Conservation (phyloP, 208 protist genomes). For the Porcisia deanei region DNA sequence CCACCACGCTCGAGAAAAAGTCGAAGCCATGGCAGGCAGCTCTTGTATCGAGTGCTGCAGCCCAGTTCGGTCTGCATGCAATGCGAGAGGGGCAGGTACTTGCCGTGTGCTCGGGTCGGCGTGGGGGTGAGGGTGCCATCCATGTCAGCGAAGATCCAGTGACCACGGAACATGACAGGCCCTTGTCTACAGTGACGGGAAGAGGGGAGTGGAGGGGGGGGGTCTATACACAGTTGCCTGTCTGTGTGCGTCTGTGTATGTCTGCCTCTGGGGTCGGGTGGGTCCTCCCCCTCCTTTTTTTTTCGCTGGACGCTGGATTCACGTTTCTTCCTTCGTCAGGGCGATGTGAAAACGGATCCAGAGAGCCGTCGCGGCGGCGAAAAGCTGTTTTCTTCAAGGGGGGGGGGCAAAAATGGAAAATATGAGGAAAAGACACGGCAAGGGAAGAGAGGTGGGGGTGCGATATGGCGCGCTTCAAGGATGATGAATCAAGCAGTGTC, state of each 20-base stretch:
- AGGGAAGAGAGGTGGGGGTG: too few relatives aligned
- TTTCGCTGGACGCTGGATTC: too few relatives aligned
- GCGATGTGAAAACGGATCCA: too few relatives aligned
- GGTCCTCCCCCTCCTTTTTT: too few relatives aligned
- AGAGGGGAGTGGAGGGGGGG: neutral
- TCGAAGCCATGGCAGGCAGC: conserved; percentile 42
- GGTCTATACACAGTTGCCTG: neutral
- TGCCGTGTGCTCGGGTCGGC: conserved; percentile 41
- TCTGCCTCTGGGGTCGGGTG: neutral
- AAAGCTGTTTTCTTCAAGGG: too few relatives aligned
- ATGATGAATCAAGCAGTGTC: too few relatives aligned
- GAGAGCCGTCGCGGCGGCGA: too few relatives aligned
- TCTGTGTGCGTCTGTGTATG: neutral
- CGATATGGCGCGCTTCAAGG: too few relatives aligned
- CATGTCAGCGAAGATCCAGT: conserved; percentile 70
- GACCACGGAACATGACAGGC: conserved; percentile 36
- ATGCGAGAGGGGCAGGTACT: conserved; percentile 44
- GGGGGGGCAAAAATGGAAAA: too few relatives aligned
- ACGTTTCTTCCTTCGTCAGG: too few relatives aligned
- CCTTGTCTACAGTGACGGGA: too few relatives aligned
- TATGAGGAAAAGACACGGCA: too few relatives aligned
- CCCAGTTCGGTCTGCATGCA: conserved; percentile 25
- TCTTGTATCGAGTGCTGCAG: conserved; percentile 36
- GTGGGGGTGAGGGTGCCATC: conserved; percentile 66
- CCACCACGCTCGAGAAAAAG: conserved; percentile 39